Base-by-base conservation (phyloP, 2,329 filamentous ascomycete genomes). In the Ophiocordyceps australis region DNA sequence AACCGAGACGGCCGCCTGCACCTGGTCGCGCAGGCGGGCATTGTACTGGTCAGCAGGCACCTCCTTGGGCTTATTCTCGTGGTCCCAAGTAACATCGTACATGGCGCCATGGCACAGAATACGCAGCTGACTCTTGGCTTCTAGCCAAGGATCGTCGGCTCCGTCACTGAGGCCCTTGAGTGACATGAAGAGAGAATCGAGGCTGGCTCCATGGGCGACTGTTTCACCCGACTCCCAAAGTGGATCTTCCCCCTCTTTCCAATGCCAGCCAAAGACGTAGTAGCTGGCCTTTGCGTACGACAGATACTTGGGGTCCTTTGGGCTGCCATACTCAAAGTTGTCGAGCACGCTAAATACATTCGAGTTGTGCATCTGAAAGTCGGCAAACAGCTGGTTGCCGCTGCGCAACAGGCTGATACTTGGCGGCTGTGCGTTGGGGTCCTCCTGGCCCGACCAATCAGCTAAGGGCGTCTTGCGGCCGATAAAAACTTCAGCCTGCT, bases 401-500 rank as follows among this genome's bases (percentile, higher is more conserved):
- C 30, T 34, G 5, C 26, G 14, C 5, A 40, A 23, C 1, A 39
- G 28, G 13, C 26, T 33, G 28, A 40, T 26, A 23, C 27, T 19
- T 18, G 25, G 12, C 15, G 25, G 4, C 25, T 25, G 11, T 3
- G 20, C 11, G 12, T 17, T 3, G 8, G 20, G 7, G 21, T 27
- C 21, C 17, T 30, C 23, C 4, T n/a, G 24, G 7, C 21, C 30
- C 3, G 22, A 16, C 38, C 37, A 40, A 4, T 32, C 13, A 0
- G 15, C 26, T 0, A 32, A 16, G 1, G 30, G 25, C 3, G 24
- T 38, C 31, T 49, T 49, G 5, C 36, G 27, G 0, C 55, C 55
- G 17, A 58, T 50, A 31, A 55, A 57, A 7, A 53, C 37, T 30
- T 57, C 53, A 4, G 53, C 54, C 31, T 59, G 54, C 22, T 43